phyloP scores from a whole-genome alignment of 495 filamentous ascomycete genomes.

The Xeromyces bisporus region DNA sequence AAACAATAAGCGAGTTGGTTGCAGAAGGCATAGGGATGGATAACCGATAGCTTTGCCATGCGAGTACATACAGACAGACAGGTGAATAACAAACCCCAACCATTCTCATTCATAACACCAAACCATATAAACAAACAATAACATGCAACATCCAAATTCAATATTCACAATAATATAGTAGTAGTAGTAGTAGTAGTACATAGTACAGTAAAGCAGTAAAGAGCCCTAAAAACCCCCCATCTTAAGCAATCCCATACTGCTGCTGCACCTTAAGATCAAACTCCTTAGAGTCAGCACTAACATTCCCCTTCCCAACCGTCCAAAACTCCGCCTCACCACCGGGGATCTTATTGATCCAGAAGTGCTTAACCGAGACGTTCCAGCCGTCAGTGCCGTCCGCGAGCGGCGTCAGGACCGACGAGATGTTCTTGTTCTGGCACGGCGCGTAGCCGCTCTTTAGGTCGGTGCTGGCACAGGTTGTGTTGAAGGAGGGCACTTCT shows the following conservation, averaged over 20 bases:
- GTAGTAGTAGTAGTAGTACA: too few relatives aligned
- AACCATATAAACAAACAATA: too few relatives aligned
- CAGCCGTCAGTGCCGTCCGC: conserved; percentile 3
- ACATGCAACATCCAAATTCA: too few relatives aligned
- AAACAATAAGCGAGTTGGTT: too few relatives aligned
- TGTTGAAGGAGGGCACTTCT: conserved; percentile 25
- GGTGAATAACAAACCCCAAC: too few relatives aligned
- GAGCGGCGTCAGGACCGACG: neutral
- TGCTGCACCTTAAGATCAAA: conserved; percentile 12
- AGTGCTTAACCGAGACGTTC: conserved; percentile 21
- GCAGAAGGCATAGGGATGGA: too few relatives aligned
- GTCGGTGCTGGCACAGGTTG: conserved; percentile 21
- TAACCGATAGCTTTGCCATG: too few relatives aligned
- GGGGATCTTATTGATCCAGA: conserved; percentile 15
- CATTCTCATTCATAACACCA: too few relatives aligned
- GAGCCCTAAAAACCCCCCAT: too few relatives aligned
- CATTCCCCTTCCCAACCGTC: conserved; percentile 7
- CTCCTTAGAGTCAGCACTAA: conserved; percentile 5
- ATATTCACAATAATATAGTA: too few relatives aligned
- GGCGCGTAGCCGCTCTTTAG: conserved; percentile 7
- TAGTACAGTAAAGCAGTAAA: too few relatives aligned
- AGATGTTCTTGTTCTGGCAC: conserved; percentile 15
- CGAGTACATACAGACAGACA: too few relatives aligned
- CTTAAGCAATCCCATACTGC: conserved; percentile 15
- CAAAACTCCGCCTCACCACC: conserved; percentile 6